Evolutionary conservation across 2,329 filamentous ascomycete genomes (phyloP).

Genomic region (Triangularia verruculosa): DNA sequence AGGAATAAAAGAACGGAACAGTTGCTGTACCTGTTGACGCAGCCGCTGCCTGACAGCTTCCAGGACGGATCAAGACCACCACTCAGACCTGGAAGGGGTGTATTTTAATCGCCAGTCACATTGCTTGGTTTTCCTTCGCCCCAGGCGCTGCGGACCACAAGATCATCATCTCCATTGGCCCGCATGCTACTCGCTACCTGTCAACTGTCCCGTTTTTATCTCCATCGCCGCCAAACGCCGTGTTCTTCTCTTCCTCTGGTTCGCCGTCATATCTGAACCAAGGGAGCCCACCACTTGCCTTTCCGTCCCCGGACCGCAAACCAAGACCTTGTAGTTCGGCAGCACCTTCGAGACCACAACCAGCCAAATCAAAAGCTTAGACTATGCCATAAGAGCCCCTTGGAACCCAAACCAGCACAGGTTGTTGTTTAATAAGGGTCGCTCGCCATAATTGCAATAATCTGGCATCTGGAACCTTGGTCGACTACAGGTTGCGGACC

Average conservation of each 20-base stretch:
- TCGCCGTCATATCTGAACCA: constrained; percentile 20
- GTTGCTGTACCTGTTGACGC: constrained; percentile 21
- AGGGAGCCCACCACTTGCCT: constrained; percentile 8
- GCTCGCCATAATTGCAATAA: constrained; percentile 19
- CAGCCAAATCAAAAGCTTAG: constrained; percentile 11
- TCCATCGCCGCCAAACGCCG: constrained; percentile 15
- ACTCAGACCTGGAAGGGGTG: constrained; percentile 24
- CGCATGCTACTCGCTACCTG: constrained; percentile 26
- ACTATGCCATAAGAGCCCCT: constrained; percentile 22
- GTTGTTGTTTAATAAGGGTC: constrained; percentile 12
- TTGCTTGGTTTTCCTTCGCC: constrained; percentile 25
- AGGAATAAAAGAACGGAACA: constrained; percentile 5
- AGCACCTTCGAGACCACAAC: constrained; percentile 8
- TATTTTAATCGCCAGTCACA: constrained; percentile 30
- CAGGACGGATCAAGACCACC: constrained; percentile 12
- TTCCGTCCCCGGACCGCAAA: constrained; percentile 18
- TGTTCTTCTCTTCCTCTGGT: constrained; percentile 13
- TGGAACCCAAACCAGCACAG: constrained; percentile 16
- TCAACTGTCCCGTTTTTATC: constrained; percentile 16
- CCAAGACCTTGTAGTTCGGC: constrained; percentile 5
- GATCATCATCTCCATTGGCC: constrained; percentile 28
- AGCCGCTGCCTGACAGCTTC: constrained; percentile 18
- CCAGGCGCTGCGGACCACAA: constrained; percentile 26
- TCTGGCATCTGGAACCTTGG: constrained; percentile 21
- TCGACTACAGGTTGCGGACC: constrained; percentile 22